A percentile compares a stretch with the other conserved stretches of the same genome.
phyloP scores from a whole-genome alignment of 164 flowering plant species.

The Dillenia suffruticosa region DNA sequence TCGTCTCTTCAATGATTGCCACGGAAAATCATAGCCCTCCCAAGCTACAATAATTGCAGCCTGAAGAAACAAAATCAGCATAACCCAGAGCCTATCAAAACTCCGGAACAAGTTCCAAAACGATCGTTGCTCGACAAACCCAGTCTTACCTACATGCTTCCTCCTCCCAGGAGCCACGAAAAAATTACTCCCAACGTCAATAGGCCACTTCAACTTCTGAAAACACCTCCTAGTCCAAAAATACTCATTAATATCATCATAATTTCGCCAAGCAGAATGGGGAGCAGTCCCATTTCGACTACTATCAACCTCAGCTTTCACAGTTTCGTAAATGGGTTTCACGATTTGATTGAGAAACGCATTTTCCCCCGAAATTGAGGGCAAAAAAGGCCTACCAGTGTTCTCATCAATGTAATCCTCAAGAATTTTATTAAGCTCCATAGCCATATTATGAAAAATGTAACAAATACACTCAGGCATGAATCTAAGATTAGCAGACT shows the following conservation, averaged over 20 bases:
- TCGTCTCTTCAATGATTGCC: constrained; percentile 34
- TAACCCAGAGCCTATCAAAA: constrained; percentile 62
- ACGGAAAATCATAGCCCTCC: constrained; percentile 37
- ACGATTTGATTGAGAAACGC: constrained; percentile 48
- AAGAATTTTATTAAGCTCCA: constrained; percentile 50
- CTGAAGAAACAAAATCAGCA: constrained; percentile 57
- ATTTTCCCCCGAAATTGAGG: constrained; percentile 47
- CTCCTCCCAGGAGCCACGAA: constrained; percentile 28
- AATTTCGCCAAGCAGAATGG: constrained; percentile 58
- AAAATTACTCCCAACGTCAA: constrained; percentile 47
- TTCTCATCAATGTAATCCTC: constrained; percentile 58
- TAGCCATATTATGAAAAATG: constrained; percentile 58
- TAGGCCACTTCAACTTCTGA: constrained; percentile 54
- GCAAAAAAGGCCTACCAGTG: constrained; percentile 50
- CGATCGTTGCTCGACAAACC: constrained; percentile 69
- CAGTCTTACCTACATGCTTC: constrained; percentile 55
- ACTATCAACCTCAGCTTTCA: constrained; percentile 42
- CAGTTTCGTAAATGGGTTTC: constrained; percentile 52
- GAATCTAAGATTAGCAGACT: constrained; percentile 56
- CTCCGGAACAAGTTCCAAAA: constrained; percentile 64
- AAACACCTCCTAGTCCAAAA: constrained; percentile 68
- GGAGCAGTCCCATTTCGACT: constrained; percentile 54
- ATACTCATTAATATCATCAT: constrained; percentile 68
- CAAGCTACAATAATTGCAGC: constrained; percentile 59
- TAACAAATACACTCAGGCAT: constrained; percentile 57